These are phyloP conservation scores for Alternaria arborescens DNA, from an alignment of 2,329 filamentous ascomycete species.

Conservation along the genomic window DNA sequence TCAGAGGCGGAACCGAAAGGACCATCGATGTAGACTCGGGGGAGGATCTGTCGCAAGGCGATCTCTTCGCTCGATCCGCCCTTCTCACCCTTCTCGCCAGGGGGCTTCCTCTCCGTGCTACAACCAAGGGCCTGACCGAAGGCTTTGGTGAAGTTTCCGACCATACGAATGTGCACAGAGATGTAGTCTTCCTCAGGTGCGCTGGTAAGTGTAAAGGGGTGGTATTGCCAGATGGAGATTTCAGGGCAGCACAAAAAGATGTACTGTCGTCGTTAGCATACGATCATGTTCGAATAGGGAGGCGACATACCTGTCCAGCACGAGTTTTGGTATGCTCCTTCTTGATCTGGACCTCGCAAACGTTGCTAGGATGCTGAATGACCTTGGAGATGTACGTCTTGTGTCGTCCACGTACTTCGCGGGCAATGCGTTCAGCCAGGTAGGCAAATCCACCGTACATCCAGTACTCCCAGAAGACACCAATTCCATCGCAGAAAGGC, in stretches of 20 bases:
- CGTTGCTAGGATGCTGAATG: constrained; percentile 86
- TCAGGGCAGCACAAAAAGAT: constrained; percentile 90
- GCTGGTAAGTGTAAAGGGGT: constrained; percentile 85
- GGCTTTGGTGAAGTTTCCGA: constrained; percentile 80
- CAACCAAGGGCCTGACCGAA: constrained; percentile 78
- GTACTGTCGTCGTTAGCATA: constrained; percentile 60
- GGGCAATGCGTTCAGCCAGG: constrained; percentile 78
- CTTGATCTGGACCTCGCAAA: constrained; percentile 91
- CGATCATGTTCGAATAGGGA: background rate
- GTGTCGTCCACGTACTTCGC: constrained; percentile 80
- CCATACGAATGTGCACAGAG: constrained; percentile 82
- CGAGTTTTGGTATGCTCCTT: constrained; percentile 84
- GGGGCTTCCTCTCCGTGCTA: constrained; percentile 69
- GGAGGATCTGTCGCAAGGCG: constrained; percentile 77
- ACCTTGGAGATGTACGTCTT: constrained; percentile 90
- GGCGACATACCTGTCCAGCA: constrained; percentile 67
- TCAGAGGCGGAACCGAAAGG: constrained; percentile 87
- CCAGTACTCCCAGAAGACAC: constrained; percentile 92
- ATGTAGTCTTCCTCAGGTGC: constrained; percentile 92
- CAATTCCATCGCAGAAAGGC: constrained; percentile 78
- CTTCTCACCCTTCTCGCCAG: constrained; percentile 55
- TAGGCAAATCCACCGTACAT: constrained; percentile 84
- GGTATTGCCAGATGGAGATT: constrained; percentile 87
- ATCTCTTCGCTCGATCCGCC: constrained; percentile 71
- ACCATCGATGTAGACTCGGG: constrained; percentile 82